Conservation (phyloP, 176 grass and related monocot species). For the Saccharum spontaneum region DNA sequence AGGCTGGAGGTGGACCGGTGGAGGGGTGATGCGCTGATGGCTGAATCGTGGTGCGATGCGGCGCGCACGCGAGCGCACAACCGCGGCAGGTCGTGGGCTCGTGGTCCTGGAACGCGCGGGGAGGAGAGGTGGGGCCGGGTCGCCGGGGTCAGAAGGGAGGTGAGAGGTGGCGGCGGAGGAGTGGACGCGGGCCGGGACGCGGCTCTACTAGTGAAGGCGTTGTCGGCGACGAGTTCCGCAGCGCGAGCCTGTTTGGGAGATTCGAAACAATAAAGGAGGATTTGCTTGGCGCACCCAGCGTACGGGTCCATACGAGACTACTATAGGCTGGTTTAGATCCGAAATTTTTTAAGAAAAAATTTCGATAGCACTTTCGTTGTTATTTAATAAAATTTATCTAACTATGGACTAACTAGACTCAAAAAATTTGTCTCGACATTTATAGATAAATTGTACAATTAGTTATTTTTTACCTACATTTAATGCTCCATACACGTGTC, state of each 20-base stretch:
- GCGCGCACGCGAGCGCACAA: not conserved
- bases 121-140: too few species aligned
- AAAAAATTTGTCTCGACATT: too few species aligned
- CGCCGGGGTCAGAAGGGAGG: not conserved
- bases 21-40: not conserved
- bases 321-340: too few species aligned
- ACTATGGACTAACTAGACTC: too few species aligned
- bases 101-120: not conserved
- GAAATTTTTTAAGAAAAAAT: too few species aligned
- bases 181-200: slow-evolving; percentile 9
- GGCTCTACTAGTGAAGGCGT: slow-evolving; percentile 23
- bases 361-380: too few species aligned
- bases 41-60: not conserved
- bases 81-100: not conserved
- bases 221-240: slow-evolving; percentile 17
- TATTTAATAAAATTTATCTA: too few species aligned
- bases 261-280: not conserved
- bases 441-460: too few species aligned
- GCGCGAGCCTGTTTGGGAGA: not conserved
- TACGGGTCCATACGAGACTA: too few species aligned
- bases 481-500: too few species aligned
- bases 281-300: not conserved
- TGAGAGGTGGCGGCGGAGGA: slow-evolving; percentile 18
- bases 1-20: too few species aligned
- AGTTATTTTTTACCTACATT: too few species aligned